These are phyloP conservation scores for Aspergillus transmontanensis DNA, from an alignment of 2,329 filamentous ascomycete genomes.

Conservation along the genomic window DNA sequence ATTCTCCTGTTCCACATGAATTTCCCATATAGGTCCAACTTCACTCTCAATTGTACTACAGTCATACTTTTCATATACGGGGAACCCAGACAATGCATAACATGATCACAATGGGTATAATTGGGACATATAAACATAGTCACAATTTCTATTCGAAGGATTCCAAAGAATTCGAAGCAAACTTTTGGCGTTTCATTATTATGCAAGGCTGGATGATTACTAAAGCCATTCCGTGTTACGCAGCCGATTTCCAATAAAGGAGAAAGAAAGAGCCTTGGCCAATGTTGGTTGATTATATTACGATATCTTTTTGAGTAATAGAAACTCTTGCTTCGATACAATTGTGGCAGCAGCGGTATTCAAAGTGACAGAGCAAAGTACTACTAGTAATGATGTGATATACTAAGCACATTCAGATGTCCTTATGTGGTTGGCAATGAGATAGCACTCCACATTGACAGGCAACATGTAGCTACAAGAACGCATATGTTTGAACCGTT, in stretches of 20 bases:
- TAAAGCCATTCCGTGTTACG: neutral
- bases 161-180: neutral
- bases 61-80: neutral
- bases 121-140: neutral
- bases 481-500: conserved; percentile 19
- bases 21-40: neutral
- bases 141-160: neutral
- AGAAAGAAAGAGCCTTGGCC: neutral
- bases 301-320: neutral
- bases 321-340: neutral
- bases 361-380: neutral
- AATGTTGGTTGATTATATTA: neutral
- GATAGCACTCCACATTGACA: conserved; percentile 4
- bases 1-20: neutral
- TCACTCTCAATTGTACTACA: neutral
- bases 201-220: neutral
- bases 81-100: neutral
- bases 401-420: conserved; percentile 4
- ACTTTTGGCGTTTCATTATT: neutral
- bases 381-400: neutral
- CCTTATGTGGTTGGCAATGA: conserved; percentile 5
- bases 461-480: conserved; percentile 7
- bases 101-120: neutral
- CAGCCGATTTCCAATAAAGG: neutral
- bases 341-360: neutral